Conservation (phyloP, 169 alveolate genomes). For the Cryptosporidium tyzzeri region DNA sequence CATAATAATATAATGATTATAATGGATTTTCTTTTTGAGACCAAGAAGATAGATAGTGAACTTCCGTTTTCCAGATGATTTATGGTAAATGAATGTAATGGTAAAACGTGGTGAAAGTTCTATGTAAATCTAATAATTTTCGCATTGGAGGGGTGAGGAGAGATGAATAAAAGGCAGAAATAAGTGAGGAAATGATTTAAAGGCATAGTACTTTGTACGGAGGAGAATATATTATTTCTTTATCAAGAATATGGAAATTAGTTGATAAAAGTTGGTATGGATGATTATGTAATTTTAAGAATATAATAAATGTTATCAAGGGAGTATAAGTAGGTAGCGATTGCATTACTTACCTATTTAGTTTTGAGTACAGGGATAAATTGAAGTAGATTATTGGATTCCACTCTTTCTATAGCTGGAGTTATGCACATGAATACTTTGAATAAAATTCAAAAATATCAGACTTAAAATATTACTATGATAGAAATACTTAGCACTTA, state of each 20-base stretch:
- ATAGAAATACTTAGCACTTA: too few relatives aligned
- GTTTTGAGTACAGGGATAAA: background rate
- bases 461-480: background rate
- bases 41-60: background rate
- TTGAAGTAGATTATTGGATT: background rate
- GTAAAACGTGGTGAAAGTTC: slow-evolving; percentile 15
- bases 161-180: too few relatives aligned
- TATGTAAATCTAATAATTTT: background rate
- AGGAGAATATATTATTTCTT: too few relatives aligned
- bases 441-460: slow-evolving; percentile 11
- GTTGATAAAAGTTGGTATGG: background rate
- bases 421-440: background rate
- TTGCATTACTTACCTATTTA: background rate
- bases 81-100: background rate
- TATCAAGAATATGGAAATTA: too few relatives aligned
- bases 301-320: too few relatives aligned
- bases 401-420: slow-evolving; percentile 3
- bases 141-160: too few relatives aligned
- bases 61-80: slow-evolving; percentile 6
- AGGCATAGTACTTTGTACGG: too few relatives aligned
- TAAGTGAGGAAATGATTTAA: too few relatives aligned
- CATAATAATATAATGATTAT: background rate
- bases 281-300: background rate
- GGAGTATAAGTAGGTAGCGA: too few relatives aligned
- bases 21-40: background rate